Conservation (phyloP, 768 basidiomycete species). For the Tulasnella sp. region DNA sequence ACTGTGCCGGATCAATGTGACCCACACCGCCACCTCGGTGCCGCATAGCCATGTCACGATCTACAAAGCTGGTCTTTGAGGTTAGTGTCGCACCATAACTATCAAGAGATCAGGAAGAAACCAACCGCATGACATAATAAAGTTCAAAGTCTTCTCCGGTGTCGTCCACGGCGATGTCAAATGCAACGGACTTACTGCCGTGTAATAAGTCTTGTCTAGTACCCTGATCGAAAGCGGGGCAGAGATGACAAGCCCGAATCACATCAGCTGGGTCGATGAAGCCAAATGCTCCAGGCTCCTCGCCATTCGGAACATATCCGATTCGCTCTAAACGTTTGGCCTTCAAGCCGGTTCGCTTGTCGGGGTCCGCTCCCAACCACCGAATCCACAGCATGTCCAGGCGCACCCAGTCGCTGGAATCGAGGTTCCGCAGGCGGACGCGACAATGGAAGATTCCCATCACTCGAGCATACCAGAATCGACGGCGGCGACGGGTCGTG, state of each 20-base stretch:
- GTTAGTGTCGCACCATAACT: neutral
- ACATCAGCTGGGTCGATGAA: constrained; percentile 36
- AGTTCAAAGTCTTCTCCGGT: constrained; percentile 25
- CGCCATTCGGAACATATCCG: constrained; percentile 27
- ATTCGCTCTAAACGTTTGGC: constrained; percentile 26
- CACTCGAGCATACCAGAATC: constrained; percentile 18
- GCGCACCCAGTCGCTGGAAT: neutral
- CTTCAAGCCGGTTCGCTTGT: constrained; percentile 22
- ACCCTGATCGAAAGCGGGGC: constrained; percentile 30
- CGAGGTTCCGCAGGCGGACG: neutral
- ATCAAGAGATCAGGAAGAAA: neutral
- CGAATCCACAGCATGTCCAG: constrained; percentile 36
- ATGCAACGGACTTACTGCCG: neutral
- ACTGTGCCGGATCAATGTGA: constrained; percentile 12
- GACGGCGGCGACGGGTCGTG: neutral
- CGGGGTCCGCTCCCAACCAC: constrained; percentile 27
- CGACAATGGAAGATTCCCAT: constrained; percentile 1
- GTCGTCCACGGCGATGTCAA: constrained; percentile 5
- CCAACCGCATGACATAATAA: constrained; percentile 31
- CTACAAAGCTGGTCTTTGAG: constrained; percentile 19
- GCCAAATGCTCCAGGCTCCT: constrained; percentile 27
- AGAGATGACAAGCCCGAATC: constrained; percentile 31
- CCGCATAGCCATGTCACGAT: constrained; percentile 22
- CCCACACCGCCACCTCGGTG: constrained; percentile 21
- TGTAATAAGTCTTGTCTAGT: constrained; percentile 15